Evolutionary conservation across 202 grass and related monocot species (phyloP).

Genomic region (Setaria italica): DNA sequence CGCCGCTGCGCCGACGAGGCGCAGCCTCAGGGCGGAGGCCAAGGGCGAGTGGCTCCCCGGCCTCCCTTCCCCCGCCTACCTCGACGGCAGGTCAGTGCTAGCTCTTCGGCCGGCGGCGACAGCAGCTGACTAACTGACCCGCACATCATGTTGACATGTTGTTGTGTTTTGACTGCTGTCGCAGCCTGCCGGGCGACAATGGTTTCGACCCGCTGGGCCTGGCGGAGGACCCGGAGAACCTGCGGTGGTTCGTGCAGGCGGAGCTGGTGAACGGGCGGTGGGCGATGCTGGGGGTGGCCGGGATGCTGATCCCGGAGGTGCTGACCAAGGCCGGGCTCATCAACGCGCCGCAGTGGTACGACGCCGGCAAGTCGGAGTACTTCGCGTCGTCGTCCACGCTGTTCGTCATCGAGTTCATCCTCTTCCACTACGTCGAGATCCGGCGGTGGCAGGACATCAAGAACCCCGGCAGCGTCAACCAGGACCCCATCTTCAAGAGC

Average conservation of each 20-base stretch:
- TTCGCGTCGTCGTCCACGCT: constrained; percentile 96
- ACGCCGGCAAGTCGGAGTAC: constrained; percentile 89
- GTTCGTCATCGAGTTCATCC: constrained; percentile 97
- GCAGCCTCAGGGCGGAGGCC: constrained; percentile 65
- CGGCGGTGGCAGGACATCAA: constrained; percentile 99
- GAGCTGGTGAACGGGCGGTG: constrained; percentile 87
- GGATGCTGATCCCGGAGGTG: constrained; percentile 91
- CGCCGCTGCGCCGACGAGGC: constrained; percentile 4
- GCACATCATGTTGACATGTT: no score
- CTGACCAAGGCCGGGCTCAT: constrained; percentile 69
- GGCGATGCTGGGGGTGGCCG: constrained; percentile 91
- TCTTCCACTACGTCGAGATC: constrained; percentile 98
- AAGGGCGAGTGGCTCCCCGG: constrained; percentile 94
- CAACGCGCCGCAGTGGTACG: constrained; percentile 86
- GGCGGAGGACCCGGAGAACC: constrained; percentile 90
- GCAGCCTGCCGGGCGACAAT: constrained; percentile 77
- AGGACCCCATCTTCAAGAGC: constrained; percentile 99
- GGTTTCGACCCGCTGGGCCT: constrained; percentile 79
- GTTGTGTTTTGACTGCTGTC: no score
- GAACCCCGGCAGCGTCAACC: constrained; percentile 91
- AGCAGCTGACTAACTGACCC: no score
- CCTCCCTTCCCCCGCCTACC: constrained; percentile 71
- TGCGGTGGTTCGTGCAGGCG: constrained; percentile 87
- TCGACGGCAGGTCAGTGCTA: constrained; percentile 66
- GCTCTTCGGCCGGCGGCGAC: no score